Percentiles rank a stretch among this genome's conserved stretches.
phyloP scores from a whole-genome alignment of 1,284 basidiomycete genomes.

The Inonotus hispidus region DNA sequence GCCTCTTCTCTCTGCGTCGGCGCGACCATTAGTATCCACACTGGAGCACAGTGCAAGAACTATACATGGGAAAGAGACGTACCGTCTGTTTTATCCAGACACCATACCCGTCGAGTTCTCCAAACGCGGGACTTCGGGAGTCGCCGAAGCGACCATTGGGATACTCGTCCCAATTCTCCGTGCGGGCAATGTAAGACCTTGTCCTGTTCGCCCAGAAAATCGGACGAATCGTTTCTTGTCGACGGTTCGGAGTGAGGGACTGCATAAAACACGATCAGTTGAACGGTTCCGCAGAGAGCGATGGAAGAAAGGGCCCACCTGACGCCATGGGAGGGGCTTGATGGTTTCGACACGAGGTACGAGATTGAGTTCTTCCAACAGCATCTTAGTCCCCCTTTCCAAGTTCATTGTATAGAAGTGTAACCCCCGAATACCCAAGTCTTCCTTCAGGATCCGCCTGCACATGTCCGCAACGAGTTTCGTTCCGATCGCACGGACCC shows the following conservation, averaged over 20 bases:
- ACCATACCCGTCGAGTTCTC: constrained; percentile 95
- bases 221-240: constrained; percentile 85
- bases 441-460: constrained; percentile 67
- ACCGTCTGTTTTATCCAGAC: constrained; percentile 81
- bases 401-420: constrained; percentile 99
- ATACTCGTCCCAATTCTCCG: constrained; percentile 98
- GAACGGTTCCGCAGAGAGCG: constrained; percentile 8
- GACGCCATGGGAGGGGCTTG: constrained; percentile 90
- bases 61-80: constrained; percentile 26
- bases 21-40: background rate
- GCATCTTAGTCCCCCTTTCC: constrained; percentile 91
- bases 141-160: constrained; percentile 99
- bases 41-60: background rate
- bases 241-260: constrained; percentile 85
- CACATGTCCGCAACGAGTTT: constrained; percentile 89
- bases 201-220: constrained; percentile 96
- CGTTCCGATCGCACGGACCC: constrained; percentile 84
- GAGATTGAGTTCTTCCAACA: constrained; percentile 83
- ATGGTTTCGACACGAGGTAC: constrained; percentile 83
- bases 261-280: constrained; percentile 31
- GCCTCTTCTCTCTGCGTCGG: constrained; percentile 71
- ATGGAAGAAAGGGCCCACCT: constrained; percentile 40
- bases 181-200: constrained; percentile 87
- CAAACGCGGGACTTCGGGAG: constrained; percentile 93
- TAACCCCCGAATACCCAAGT: constrained; percentile 78